Percentiles rank a stretch among this genome's conserved stretches.
These are phyloP conservation scores for Myxozyma sirexii DNA, from an alignment of 805 yeast species.

Conservation along the genomic window DNA sequence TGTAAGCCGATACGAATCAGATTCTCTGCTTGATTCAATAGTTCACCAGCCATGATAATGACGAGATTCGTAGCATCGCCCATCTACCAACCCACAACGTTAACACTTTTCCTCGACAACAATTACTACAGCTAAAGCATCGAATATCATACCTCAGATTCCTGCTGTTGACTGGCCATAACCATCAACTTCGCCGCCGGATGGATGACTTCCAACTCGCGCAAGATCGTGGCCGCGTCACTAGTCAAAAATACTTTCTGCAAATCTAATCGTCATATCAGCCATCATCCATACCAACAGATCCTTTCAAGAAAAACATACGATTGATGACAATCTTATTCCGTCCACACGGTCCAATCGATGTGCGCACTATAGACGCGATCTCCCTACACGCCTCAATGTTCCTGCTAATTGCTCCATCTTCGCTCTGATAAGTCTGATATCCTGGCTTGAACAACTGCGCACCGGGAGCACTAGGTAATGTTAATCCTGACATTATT, in stretches of 20 bases:
- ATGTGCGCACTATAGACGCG: conserved; percentile 85
- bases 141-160: conserved; percentile 56
- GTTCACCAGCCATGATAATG: conserved; percentile 88
- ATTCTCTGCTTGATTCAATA: conserved; percentile 83
- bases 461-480: conserved; percentile 90
- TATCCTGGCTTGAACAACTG: conserved; percentile 96
- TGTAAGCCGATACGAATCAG: conserved; percentile 81
- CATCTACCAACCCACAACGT: conserved; percentile 48
- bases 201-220: conserved; percentile 90
- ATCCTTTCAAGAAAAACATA: neutral
- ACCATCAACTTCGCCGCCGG: conserved; percentile 96
- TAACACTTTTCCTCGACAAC: neutral
- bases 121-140: neutral
- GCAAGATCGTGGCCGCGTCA: conserved; percentile 97
- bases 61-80: conserved; percentile 96
- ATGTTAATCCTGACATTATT: conserved; percentile 82
- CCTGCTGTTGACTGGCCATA: conserved; percentile 97
- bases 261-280: conserved; percentile 45
- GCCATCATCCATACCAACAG: neutral
- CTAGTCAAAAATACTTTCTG: conserved; percentile 88
- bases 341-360: conserved; percentile 97
- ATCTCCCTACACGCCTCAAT: conserved; percentile 94
- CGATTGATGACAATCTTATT: conserved; percentile 91
- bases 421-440: conserved; percentile 80
- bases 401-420: conserved; percentile 91